Conservation (phyloP, 1,139 yeast genomes). For the Taphrina flavorubra region DNA sequence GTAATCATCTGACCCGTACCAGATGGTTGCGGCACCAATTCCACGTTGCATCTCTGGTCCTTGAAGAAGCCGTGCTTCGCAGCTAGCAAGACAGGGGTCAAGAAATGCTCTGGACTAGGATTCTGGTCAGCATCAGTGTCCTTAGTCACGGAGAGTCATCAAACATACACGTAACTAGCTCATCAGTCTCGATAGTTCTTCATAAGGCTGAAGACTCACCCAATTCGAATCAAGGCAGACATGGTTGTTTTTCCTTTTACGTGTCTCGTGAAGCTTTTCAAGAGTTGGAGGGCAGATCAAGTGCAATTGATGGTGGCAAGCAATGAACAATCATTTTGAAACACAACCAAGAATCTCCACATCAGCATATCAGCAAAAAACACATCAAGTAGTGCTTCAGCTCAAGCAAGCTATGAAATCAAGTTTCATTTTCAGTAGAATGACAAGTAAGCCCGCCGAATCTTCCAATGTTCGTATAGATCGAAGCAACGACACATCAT, state of each 20-base stretch:
- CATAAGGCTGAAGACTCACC: not conserved
- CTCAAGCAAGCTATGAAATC: too few species aligned
- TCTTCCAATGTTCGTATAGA: too few species aligned
- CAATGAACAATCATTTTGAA: slow-evolving; percentile 2
- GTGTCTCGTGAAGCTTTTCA: not conserved
- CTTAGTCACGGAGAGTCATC: not conserved
- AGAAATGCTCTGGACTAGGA: slow-evolving; percentile 76
- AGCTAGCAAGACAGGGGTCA: slow-evolving; percentile 83
- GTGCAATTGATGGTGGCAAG: not conserved
- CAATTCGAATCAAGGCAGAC: slow-evolving; percentile 23
- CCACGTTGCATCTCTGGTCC: slow-evolving; percentile 58
- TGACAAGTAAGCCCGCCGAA: too few species aligned
- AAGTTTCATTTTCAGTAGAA: too few species aligned
- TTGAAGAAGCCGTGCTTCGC: slow-evolving; percentile 62
- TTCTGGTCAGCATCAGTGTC: not conserved
- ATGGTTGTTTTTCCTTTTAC: not conserved
- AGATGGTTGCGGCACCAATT: slow-evolving; percentile 76
- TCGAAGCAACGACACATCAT: too few species aligned
- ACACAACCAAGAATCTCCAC: slow-evolving; percentile 1
- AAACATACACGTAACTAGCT: slow-evolving; percentile 7
- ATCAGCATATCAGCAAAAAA: not conserved
- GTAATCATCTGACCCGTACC: slow-evolving; percentile 89
- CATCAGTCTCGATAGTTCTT: not conserved
- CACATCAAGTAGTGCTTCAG: not conserved
- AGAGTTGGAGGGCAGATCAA: not conserved